Conservation (phyloP, 495 filamentous ascomycete genomes). For the Penicillium paradoxum region DNA sequence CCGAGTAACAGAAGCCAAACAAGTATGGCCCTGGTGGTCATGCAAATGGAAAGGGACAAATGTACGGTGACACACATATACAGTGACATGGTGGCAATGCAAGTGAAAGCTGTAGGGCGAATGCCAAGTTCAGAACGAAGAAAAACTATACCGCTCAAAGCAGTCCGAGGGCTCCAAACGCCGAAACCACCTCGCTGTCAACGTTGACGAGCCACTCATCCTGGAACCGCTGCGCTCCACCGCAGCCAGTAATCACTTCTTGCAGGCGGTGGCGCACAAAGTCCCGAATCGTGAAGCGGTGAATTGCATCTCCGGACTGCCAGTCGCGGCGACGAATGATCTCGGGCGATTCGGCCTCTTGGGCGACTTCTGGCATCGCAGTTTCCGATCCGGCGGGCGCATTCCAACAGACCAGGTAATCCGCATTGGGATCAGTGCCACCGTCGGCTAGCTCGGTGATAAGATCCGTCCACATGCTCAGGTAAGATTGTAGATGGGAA, state of each 20-base stretch:
- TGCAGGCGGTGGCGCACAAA: conserved; percentile 66
- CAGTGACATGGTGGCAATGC: not conserved
- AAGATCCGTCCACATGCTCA: conserved; percentile 68
- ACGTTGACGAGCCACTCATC: conserved; percentile 82
- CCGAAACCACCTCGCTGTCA: conserved; percentile 69
- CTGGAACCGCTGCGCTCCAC: conserved; percentile 69
- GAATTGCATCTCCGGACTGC: conserved; percentile 60
- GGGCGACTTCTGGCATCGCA: conserved; percentile 24
- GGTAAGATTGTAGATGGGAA: conserved; percentile 56
- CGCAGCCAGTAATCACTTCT: conserved; percentile 59
- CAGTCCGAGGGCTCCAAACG: conserved; percentile 57
- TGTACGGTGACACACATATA: not conserved
- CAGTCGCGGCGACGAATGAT: conserved; percentile 53
- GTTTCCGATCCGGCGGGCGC: conserved; percentile 24
- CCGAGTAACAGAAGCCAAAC: not conserved
- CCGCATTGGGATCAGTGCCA: conserved; percentile 35
- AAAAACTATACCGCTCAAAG: conserved; percentile 20
- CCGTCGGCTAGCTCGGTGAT: conserved; percentile 55
- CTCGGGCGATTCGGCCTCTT: conserved; percentile 59
- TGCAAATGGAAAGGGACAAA: not conserved
- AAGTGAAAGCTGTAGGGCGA: not conserved
- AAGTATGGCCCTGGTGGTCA: not conserved
- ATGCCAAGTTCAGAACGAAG: not conserved
- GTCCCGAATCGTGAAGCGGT: conserved; percentile 60
- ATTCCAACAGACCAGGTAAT: conserved; percentile 53